Evolutionary conservation across 1,139 yeast genomes (phyloP).

Genomic region (Eremothecium cymbalariae): DNA sequence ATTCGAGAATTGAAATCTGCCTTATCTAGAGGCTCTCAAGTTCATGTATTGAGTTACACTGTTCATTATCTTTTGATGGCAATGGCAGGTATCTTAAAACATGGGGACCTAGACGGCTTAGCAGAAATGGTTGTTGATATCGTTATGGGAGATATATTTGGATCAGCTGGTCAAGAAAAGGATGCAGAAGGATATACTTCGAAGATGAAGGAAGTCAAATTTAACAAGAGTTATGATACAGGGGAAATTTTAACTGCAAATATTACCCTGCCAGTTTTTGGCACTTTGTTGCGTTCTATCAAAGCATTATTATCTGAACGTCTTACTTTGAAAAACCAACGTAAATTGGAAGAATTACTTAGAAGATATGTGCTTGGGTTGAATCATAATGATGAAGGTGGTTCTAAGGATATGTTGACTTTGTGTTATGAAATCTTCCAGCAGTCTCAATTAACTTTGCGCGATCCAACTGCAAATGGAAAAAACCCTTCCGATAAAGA

Average conservation of each 20-base stretch:
- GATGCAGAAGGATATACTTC: constrained; percentile 88
- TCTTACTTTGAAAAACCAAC: constrained; percentile 59
- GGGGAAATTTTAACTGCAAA: constrained; percentile 69
- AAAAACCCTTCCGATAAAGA: constrained; percentile 33
- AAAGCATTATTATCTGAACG: constrained; percentile 56
- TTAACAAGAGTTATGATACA: constrained; percentile 80
- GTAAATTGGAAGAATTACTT: constrained; percentile 70
- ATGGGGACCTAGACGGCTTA: constrained; percentile 72
- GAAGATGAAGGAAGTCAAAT: constrained; percentile 84
- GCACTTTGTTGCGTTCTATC: constrained; percentile 61
- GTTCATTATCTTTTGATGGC: constrained; percentile 63
- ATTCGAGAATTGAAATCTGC: constrained; percentile 73
- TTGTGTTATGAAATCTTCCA: constrained; percentile 68
- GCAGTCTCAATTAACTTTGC: constrained; percentile 39
- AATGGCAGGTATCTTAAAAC: constrained; percentile 40
- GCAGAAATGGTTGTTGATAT: constrained; percentile 55
- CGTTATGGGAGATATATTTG: constrained; percentile 89
- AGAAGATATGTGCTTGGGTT: constrained; percentile 73
- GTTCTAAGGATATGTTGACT: constrained; percentile 51
- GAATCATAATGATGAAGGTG: constrained; percentile 52
- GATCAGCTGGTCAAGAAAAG: constrained; percentile 87
- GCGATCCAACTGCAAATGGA: constrained; percentile 21
- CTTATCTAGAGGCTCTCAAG: constrained; percentile 80
- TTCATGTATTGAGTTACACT: constrained; percentile 86
- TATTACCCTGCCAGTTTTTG: constrained; percentile 53